phyloP scores from a whole-genome alignment of 306 rosid species.

The Alnus rubra region DNA sequence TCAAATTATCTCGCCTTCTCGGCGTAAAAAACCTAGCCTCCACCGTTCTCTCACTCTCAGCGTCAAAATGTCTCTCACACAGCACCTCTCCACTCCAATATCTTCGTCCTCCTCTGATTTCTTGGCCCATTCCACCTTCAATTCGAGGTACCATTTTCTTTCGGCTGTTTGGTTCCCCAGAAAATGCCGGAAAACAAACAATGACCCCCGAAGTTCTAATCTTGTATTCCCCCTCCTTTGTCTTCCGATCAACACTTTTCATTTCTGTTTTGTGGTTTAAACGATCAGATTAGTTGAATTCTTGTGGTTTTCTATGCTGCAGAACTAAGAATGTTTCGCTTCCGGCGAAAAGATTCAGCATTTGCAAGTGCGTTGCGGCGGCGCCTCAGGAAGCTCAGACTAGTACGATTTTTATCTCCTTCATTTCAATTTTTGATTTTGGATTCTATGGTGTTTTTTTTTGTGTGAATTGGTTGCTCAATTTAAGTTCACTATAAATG shows the following conservation, averaged over 20 bases:
- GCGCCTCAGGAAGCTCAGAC: slow-evolving; percentile 62
- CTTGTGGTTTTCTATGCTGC: slow-evolving; percentile 6
- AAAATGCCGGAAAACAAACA: not conserved
- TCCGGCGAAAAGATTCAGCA: slow-evolving; percentile 43
- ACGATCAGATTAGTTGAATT: not conserved
- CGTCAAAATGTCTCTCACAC: slow-evolving; percentile 31
- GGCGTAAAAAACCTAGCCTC: too few relatives aligned
- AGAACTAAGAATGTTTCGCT: slow-evolving; percentile 54
- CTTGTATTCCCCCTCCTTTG: too few relatives aligned
- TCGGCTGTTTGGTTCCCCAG: not conserved
- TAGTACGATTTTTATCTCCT: slow-evolving; percentile 35
- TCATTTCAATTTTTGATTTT: not conserved
- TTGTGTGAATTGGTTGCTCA: not conserved
- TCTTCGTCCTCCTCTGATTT: slow-evolving; percentile 51
- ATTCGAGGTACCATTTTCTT: slow-evolving; percentile 19
- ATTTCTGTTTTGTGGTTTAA: not conserved
- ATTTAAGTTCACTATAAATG: not conserved
- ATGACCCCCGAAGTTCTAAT: too few relatives aligned
- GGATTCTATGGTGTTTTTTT: too few relatives aligned
- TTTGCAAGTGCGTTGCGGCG: slow-evolving; percentile 70
- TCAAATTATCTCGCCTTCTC: too few relatives aligned
- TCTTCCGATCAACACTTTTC: too few relatives aligned
- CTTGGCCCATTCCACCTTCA: slow-evolving; percentile 36
- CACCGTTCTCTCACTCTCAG: too few relatives aligned
- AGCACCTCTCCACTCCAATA: slow-evolving; percentile 33